phyloP scores from a whole-genome alignment of 495 filamentous ascomycete genomes.

The Aspergillus panamensis region DNA sequence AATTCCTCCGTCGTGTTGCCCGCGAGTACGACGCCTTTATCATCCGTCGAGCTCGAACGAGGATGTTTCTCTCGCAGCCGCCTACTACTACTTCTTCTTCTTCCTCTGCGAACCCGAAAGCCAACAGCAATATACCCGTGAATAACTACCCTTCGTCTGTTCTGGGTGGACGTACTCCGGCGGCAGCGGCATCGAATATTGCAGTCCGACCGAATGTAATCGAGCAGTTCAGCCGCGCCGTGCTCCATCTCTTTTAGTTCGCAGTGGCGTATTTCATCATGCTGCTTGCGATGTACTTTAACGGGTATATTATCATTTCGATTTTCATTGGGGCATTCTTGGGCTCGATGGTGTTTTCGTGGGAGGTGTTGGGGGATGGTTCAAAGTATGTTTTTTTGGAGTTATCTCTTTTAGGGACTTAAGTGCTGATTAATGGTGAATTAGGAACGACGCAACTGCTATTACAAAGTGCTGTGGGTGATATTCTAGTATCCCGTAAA shows the following conservation, averaged over 20 bases:
- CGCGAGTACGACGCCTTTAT: conserved; percentile 62
- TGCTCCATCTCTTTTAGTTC: conserved; percentile 64
- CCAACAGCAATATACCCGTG: not conserved
- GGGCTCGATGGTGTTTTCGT: conserved; percentile 57
- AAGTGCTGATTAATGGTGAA: not conserved
- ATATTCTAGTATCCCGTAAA: not conserved
- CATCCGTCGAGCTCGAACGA: conserved; percentile 36
- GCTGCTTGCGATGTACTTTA: conserved; percentile 66
- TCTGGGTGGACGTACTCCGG: too few species aligned
- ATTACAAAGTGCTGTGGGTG: conserved; percentile 38
- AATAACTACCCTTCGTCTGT: not conserved
- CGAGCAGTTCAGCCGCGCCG: conserved; percentile 60
- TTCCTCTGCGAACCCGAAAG: conserved; percentile 7
- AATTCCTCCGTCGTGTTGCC: conserved; percentile 56
- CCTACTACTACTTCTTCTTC: not conserved
- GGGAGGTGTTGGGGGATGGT: conserved; percentile 40
- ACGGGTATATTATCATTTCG: conserved; percentile 60
- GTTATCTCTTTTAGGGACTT: not conserved
- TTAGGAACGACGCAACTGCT: conserved; percentile 35
- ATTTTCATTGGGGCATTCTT: conserved; percentile 62
- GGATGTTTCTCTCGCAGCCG: conserved; percentile 12
- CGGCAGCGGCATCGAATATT: too few species aligned
- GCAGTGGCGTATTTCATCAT: conserved; percentile 69
- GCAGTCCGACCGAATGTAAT: conserved; percentile 44
- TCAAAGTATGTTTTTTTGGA: conserved; percentile 15